phyloP scores from a whole-genome alignment of 139 green algal species.

The Micractinium conductrix region DNA sequence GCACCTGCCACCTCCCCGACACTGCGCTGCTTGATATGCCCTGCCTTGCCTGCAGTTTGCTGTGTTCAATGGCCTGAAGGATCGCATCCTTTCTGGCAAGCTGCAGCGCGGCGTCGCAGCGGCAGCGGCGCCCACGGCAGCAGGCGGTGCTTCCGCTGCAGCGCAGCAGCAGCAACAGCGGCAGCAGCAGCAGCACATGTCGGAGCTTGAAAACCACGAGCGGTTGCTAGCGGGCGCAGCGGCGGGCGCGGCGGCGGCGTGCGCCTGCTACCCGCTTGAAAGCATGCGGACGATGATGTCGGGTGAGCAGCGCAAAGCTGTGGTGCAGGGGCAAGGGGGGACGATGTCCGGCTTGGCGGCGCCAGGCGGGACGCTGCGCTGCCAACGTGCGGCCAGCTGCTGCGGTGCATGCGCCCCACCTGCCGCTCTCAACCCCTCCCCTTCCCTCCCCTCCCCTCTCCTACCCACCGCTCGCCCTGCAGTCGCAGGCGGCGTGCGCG shows the following conservation, averaged over 20 bases:
- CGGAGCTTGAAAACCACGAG: constrained; percentile 22
- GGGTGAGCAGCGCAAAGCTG: background rate
- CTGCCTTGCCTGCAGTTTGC: too few species aligned
- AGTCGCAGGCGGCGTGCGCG: constrained; percentile 33
- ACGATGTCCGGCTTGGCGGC: too few species aligned
- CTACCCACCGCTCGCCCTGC: background rate
- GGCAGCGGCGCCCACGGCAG: background rate
- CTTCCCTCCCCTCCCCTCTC: background rate
- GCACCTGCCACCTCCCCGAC: too few species aligned
- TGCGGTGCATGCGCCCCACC: background rate
- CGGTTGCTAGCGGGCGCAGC: constrained; percentile 33
- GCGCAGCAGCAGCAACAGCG: background rate
- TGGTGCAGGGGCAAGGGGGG: too few species aligned
- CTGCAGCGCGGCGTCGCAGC: background rate
- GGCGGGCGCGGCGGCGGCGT: constrained; percentile 24
- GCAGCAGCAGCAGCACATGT: background rate
- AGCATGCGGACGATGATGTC: constrained; percentile 29
- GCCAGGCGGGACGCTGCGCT: too few species aligned
- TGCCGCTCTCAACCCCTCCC: background rate
- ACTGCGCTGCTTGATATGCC: too few species aligned
- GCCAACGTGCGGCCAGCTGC: too few species aligned
- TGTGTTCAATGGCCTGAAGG: constrained; percentile 32
- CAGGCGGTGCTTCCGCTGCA: background rate
- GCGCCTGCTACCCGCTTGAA: constrained; percentile 35
- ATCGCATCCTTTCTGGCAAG: constrained; percentile 10